These are phyloP conservation scores for Calophaca sinica DNA, from an alignment of 306 rosid genomes.

Conservation along the genomic window DNA sequence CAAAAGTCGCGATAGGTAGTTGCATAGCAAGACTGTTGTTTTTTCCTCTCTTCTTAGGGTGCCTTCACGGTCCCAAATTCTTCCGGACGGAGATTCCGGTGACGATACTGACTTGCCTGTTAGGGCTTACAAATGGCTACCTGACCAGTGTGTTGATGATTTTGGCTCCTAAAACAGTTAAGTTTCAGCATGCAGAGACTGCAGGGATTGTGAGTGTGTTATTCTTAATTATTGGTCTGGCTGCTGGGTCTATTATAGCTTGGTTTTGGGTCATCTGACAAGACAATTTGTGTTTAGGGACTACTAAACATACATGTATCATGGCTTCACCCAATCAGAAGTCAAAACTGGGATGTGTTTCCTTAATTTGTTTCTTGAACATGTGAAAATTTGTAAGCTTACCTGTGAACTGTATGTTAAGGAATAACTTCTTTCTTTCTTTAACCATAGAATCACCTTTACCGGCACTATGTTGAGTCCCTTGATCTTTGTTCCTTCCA, in stretches of 20 bases:
- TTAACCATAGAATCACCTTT: too few species aligned
- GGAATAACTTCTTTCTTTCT: too few species aligned
- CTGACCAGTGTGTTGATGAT: constrained; percentile 83
- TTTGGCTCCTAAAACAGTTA: constrained; percentile 75
- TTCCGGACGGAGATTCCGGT: constrained; percentile 82
- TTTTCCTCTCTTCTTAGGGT: constrained; percentile 77
- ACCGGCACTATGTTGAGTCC: too few species aligned
- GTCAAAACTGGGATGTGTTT: constrained; percentile 24
- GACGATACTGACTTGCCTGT: constrained; percentile 65
- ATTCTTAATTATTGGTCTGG: constrained; percentile 76
- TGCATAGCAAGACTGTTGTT: constrained; percentile 68
- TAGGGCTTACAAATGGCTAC: constrained; percentile 90
- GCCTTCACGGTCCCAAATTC: constrained; percentile 83
- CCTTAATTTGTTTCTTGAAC: constrained; percentile 19
- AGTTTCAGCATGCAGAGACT: constrained; percentile 76
- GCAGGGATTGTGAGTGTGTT: constrained; percentile 77
- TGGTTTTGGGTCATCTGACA: constrained; percentile 85
- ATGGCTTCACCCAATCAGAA: constrained; percentile 28
- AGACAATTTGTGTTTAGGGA: constrained; percentile 37
- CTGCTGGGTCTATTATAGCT: constrained; percentile 72
- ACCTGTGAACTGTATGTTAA: neutral
- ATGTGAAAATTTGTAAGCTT: constrained; percentile 28
- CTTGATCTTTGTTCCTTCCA: too few species aligned
- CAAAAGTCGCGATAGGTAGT: constrained; percentile 64
- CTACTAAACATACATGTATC: neutral